Conservation (phyloP, 1,139 yeast species). For the Pichia cactophila region DNA sequence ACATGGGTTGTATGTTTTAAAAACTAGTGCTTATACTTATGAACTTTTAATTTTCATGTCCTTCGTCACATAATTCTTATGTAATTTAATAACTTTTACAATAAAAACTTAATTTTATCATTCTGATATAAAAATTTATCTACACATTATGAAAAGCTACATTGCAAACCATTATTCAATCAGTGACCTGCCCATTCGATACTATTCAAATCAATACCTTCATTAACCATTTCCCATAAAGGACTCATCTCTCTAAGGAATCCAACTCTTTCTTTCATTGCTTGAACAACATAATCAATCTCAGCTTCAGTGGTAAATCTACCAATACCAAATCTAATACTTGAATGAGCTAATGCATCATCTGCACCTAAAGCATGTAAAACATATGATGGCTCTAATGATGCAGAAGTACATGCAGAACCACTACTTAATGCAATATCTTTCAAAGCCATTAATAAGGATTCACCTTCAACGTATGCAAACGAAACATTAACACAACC, state of each 20-base stretch:
- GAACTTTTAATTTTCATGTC: background rate
- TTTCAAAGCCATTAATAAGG: slow-evolving; percentile 91
- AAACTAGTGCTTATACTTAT: background rate
- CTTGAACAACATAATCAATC: slow-evolving; percentile 84
- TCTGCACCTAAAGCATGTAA: slow-evolving; percentile 96
- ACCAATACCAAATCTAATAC: slow-evolving; percentile 95
- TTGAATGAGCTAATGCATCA: slow-evolving; percentile 96
- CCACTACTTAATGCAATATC: slow-evolving; percentile 96
- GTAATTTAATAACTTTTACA: background rate
- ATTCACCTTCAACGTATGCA: slow-evolving; percentile 97
- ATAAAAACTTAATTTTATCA: background rate
- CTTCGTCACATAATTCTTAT: background rate
- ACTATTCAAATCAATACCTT: slow-evolving; percentile 87
- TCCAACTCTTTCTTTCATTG: slow-evolving; percentile 82
- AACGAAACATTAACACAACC: slow-evolving; percentile 97
- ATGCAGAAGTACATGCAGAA: slow-evolving; percentile 98
- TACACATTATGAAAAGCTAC: background rate
- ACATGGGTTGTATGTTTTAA: background rate
- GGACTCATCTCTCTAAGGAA: slow-evolving; percentile 92
- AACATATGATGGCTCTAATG: slow-evolving; percentile 95
- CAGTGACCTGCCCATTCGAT: slow-evolving; percentile 98
- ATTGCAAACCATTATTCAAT: background rate
- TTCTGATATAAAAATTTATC: background rate
- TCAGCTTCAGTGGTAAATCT: slow-evolving; percentile 96
- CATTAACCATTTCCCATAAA: slow-evolving; percentile 98